Evolutionary conservation across 805 yeast species (phyloP).

Genomic region (Kazachstania viticola): DNA sequence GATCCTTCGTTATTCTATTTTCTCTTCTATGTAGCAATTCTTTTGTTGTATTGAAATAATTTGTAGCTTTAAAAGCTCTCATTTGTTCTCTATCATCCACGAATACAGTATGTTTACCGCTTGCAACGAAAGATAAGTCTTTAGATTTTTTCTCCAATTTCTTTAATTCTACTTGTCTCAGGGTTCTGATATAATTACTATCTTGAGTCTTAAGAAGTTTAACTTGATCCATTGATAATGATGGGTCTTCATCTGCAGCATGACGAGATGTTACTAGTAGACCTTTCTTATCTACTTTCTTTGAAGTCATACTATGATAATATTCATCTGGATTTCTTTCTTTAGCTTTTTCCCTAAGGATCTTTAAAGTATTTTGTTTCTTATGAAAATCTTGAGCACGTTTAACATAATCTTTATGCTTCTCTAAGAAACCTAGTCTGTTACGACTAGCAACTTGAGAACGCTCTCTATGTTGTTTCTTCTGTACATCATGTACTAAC

Average conservation of each 20-base stretch:
- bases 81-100: slow-evolving; percentile 53
- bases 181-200: slow-evolving; percentile 68
- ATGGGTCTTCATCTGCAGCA: slow-evolving; percentile 34
- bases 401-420: slow-evolving; percentile 73
- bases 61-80: slow-evolving; percentile 49
- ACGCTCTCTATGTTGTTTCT: slow-evolving; percentile 92
- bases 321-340: slow-evolving; percentile 88
- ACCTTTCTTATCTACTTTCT: slow-evolving; percentile 60
- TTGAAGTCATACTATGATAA: slow-evolving; percentile 81
- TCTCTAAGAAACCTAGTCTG: slow-evolving; percentile 78
- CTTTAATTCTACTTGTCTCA: slow-evolving; percentile 55
- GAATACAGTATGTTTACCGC: slow-evolving; percentile 75
- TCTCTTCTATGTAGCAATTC: slow-evolving; percentile 51
- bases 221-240: slow-evolving; percentile 60
- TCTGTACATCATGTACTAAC: slow-evolving; percentile 80
- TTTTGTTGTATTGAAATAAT: slow-evolving; percentile 59
- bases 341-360: slow-evolving; percentile 59
- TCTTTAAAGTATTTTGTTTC: slow-evolving; percentile 51
- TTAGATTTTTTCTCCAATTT: slow-evolving; percentile 45
- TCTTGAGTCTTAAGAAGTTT: slow-evolving; percentile 85
- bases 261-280: slow-evolving; percentile 50
- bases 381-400: slow-evolving; percentile 57
- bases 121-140: slow-evolving; percentile 38
- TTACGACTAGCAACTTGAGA: slow-evolving; percentile 70
- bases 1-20: slow-evolving; percentile 56